phyloP scores from a whole-genome alignment of 352 stramenopile species.

The Aphanomyces astaci region DNA sequence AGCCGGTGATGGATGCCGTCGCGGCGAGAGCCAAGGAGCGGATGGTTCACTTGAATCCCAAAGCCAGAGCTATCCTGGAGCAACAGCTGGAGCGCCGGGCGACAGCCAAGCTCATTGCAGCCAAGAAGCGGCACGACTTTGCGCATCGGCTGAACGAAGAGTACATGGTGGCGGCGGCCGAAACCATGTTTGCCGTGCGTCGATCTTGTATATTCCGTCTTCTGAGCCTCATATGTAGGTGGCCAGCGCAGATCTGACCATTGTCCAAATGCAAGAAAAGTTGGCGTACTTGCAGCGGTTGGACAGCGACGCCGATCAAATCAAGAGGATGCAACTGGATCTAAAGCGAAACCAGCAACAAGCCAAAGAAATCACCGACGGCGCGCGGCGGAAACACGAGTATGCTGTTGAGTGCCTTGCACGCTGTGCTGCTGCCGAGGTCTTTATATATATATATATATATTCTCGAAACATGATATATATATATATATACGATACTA shows the following conservation, averaged over 20 bases:
- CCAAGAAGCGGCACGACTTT: conserved; percentile 38
- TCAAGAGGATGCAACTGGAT: conserved; percentile 8
- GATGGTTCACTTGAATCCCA: conserved; percentile 32
- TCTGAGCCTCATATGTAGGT: conserved; percentile 23
- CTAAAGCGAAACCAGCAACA: conserved; percentile 27
- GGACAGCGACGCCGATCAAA: conserved; percentile 1
- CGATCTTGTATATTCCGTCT: conserved; percentile 41
- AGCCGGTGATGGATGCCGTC: conserved; percentile 37
- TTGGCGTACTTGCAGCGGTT: not conserved
- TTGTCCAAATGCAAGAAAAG: not conserved
- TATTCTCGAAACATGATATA: too few species aligned
- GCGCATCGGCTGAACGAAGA: conserved; percentile 53
- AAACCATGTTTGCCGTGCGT: conserved; percentile 35
- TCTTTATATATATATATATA: too few species aligned
- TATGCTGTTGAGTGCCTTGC: conserved; percentile 14
- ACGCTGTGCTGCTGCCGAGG: conserved; percentile 11
- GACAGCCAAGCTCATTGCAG: conserved; percentile 30
- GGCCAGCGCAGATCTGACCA: not conserved
- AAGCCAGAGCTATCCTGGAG: not conserved
- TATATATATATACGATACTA: too few species aligned
- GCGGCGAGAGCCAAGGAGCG: conserved; percentile 39
- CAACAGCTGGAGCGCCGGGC: not conserved
- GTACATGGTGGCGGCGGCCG: conserved; percentile 53
- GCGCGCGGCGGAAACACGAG: not conserved
- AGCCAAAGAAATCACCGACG: conserved; percentile 23